Percentiles rank a stretch among this genome's conserved stretches.
These are phyloP conservation scores for Colletotrichum lindemuthianum DNA, from an alignment of 2,329 filamentous ascomycete species.

Conservation along the genomic window DNA sequence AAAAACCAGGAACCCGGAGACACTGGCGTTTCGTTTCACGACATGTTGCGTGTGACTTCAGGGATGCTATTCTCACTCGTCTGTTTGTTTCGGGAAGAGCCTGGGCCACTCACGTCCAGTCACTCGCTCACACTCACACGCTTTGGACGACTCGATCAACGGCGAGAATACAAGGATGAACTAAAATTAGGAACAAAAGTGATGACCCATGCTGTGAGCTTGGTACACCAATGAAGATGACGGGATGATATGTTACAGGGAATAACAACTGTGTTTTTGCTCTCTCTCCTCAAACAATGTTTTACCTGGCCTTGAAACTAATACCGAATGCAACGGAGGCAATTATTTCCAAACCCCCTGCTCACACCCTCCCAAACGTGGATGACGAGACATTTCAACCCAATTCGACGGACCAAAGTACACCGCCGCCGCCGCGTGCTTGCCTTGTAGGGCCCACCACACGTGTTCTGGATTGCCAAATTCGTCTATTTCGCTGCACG, in stretches of 20 bases:
- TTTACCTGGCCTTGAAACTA: constrained; percentile 22
- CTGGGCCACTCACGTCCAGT: too few relatives aligned
- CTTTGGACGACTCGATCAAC: neutral
- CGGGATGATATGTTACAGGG: constrained; percentile 22
- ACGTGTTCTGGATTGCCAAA: neutral
- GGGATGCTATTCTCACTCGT: neutral
- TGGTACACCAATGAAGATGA: constrained; percentile 1
- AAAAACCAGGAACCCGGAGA: neutral
- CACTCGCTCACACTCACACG: too few relatives aligned
- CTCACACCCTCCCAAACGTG: constrained; percentile 1
- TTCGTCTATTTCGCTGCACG: too few relatives aligned
- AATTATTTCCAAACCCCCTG: neutral
- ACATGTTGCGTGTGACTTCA: neutral
- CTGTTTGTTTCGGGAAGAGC: too few relatives aligned
- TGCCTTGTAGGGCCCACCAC: constrained; percentile 6
- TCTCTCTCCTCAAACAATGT: constrained; percentile 1
- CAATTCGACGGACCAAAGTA: constrained; percentile 4
- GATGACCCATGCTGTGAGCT: neutral
- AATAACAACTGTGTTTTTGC: constrained; percentile 12
- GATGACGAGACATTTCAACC: constrained; percentile 15
- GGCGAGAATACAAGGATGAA: neutral
- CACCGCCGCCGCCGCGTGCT: neutral
- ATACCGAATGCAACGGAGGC: constrained; percentile 3
- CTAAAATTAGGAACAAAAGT: neutral
- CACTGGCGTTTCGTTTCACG: constrained; percentile 29